Percentiles rank a stretch among this genome's conserved stretches.
Evolutionary conservation across 257 asterid genomes (phyloP).

Genomic region (Dorcoceras hygrometricum): DNA sequence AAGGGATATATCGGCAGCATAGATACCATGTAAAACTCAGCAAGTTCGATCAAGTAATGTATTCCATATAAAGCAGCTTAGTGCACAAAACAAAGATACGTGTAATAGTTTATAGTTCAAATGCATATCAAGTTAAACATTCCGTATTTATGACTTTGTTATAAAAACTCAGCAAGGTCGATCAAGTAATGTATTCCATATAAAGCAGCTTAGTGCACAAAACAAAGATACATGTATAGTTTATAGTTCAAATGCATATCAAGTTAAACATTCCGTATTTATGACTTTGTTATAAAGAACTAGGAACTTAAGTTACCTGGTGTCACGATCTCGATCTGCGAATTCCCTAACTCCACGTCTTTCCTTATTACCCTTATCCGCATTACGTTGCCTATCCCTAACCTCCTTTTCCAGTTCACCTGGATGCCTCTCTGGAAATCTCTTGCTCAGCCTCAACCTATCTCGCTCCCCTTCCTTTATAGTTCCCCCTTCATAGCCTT

Average conservation of each 20-base stretch:
- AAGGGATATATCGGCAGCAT: background rate
- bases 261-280: constrained; percentile 5
- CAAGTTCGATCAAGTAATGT: background rate
- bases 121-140: background rate
- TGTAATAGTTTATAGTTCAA: background rate
- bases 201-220: background rate
- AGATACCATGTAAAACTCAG: background rate
- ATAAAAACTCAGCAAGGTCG: background rate
- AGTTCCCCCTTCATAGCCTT: constrained; percentile 33
- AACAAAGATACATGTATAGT: background rate
- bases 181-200: background rate
- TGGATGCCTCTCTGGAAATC: constrained; percentile 35
- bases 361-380: constrained; percentile 37
- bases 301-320: constrained; percentile 36
- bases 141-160: background rate
- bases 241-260: background rate
- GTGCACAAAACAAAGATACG: background rate
- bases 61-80: background rate
- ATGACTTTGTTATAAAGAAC: background rate
- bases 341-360: constrained; percentile 37
- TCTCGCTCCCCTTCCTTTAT: constrained; percentile 42
- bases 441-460: constrained; percentile 40
- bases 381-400: constrained; percentile 33
- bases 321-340: constrained; percentile 40
- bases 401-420: constrained; percentile 40